Conservation (phyloP, 768 basidiomycete genomes). For the Pisolithus microcarpus region DNA sequence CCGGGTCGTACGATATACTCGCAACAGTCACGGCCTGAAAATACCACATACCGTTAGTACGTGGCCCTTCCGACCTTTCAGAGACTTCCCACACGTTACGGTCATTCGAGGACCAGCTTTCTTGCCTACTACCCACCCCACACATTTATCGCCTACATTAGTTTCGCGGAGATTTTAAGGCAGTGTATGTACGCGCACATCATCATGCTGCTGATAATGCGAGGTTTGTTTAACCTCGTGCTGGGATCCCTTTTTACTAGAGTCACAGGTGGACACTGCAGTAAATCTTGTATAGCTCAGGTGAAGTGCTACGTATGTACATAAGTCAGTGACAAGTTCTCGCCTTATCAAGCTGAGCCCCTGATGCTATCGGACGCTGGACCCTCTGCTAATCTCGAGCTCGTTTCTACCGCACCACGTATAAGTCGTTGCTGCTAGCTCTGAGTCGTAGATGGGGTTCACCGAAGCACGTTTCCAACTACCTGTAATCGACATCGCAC, state of each 20-base stretch:
- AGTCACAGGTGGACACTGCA: background rate
- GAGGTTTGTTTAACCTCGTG: background rate
- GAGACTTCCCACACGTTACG: background rate
- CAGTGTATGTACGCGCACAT: background rate
- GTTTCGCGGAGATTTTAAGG: background rate
- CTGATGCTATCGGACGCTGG: background rate
- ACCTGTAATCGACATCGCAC: conserved; percentile 68
- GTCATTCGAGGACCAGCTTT: background rate
- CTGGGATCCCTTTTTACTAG: background rate
- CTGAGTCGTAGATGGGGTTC: conserved; percentile 8
- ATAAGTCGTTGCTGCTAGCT: too few relatives aligned
- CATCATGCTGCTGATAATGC: background rate
- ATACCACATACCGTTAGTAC: conserved; percentile 20
- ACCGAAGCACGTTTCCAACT: conserved; percentile 26
- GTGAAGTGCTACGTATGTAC: too few relatives aligned
- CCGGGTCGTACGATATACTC: conserved; percentile 62
- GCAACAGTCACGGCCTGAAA: conserved; percentile 36
- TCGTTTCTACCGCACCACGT: background rate
- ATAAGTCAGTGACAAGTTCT: too few relatives aligned
- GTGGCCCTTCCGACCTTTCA: background rate
- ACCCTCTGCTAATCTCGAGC: too few relatives aligned
- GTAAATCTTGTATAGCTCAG: too few relatives aligned
- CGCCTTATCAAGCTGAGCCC: background rate
- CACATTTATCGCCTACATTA: background rate
- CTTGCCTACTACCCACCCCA: background rate